Percentiles rank a stretch among this genome's conserved stretches.
Conservation (phyloP, 148 eudicot genomes). For the Diospyros kaki region DNA sequence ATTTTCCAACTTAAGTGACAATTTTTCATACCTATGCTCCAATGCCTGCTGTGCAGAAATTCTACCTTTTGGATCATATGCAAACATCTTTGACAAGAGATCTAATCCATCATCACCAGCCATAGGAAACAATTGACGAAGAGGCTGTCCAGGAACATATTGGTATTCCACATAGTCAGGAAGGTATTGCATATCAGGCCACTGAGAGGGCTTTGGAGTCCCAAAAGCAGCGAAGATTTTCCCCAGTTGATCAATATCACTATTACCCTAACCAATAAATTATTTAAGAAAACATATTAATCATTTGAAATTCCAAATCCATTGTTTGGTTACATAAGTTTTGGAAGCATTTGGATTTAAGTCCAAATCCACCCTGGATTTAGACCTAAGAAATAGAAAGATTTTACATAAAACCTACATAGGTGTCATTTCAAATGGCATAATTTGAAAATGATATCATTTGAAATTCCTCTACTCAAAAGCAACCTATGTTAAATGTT, state of each 20-base stretch:
- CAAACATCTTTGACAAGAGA: slow-evolving; percentile 87
- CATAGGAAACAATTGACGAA: slow-evolving; percentile 87
- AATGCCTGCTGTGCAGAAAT: slow-evolving; percentile 88
- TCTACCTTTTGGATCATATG: slow-evolving; percentile 82
- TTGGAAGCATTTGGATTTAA: too few relatives aligned
- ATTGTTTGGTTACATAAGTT: too few relatives aligned
- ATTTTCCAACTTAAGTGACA: slow-evolving; percentile 6
- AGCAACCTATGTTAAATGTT: background rate
- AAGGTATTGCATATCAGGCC: slow-evolving; percentile 87
- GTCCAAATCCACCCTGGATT: background rate
- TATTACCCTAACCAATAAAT: slow-evolving; percentile 58
- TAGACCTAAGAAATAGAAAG: background rate
- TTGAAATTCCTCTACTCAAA: too few relatives aligned
- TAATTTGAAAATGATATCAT: too few relatives aligned
- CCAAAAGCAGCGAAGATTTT: slow-evolving; percentile 97
- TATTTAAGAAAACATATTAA: background rate
- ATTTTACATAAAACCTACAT: background rate
- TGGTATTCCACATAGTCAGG: slow-evolving; percentile 97
- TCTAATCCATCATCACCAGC: slow-evolving; percentile 94
- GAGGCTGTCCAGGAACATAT: slow-evolving; percentile 66
- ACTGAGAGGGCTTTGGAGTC: slow-evolving; percentile 84
- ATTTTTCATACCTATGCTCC: slow-evolving; percentile 67
- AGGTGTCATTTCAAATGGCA: too few relatives aligned
- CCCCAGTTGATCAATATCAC: slow-evolving; percentile 97
- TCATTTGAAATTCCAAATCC: background rate